Conservation (phyloP, 805 yeast species). For the Kockiozyma suomiensis region DNA sequence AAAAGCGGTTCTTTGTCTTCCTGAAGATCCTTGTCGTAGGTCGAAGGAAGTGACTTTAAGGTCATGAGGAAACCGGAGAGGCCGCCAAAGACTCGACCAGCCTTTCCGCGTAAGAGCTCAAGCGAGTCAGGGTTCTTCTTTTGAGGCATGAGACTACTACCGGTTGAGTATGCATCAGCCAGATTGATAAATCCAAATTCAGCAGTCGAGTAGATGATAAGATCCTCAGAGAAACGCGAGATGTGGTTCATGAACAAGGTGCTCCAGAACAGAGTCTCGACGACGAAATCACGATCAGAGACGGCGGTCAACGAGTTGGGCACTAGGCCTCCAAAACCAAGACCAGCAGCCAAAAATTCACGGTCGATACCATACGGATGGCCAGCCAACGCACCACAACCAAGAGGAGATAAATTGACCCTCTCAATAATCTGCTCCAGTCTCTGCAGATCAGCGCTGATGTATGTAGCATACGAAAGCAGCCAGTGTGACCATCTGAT, state of each 20-base stretch:
- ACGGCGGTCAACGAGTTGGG: slow-evolving; percentile 98
- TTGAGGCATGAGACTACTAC: slow-evolving; percentile 98
- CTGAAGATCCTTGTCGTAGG: slow-evolving; percentile 97
- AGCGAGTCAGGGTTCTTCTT: slow-evolving; percentile 97
- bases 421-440: slow-evolving; percentile 77
- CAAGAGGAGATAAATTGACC: slow-evolving; percentile 87
- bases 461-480: slow-evolving; percentile 90
- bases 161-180: slow-evolving; percentile 98
- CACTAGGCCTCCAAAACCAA: slow-evolving; percentile 82
- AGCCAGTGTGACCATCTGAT: slow-evolving; percentile 99
- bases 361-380: slow-evolving; percentile 99
- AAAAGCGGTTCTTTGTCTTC: slow-evolving; percentile 99
- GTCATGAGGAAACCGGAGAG: slow-evolving; percentile 96
- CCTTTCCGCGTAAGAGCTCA: slow-evolving; percentile 93
- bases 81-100: slow-evolving; percentile 96
- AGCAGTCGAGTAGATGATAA: slow-evolving; percentile 93
- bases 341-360: slow-evolving; percentile 76
- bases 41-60: slow-evolving; percentile 94
- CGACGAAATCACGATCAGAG: slow-evolving; percentile 95
- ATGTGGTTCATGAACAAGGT: slow-evolving; percentile 93
- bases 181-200: slow-evolving; percentile 93
- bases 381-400: slow-evolving; percentile 98
- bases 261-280: slow-evolving; percentile 94
- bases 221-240: slow-evolving; percentile 91
- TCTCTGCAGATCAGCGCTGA: slow-evolving; percentile 87